Evolutionary conservation across 345 rosid genomes (phyloP).

Genomic region (Salix caprea): DNA sequence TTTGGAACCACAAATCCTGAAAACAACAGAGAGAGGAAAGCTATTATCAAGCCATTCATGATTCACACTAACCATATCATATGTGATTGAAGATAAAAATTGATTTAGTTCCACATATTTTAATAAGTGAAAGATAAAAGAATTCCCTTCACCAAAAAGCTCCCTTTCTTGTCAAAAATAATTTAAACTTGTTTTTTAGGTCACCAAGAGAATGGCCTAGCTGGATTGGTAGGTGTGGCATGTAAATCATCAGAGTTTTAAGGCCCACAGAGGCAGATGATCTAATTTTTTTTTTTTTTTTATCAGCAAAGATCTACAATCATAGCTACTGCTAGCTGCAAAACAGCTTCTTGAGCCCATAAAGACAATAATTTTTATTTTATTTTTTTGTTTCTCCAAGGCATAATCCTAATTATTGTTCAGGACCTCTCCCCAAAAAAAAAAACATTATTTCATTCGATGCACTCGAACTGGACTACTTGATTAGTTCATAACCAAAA

Average conservation of each 20-base stretch:
- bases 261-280: conserved; percentile 47
- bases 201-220: conserved; percentile 42
- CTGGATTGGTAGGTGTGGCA: conserved; percentile 59
- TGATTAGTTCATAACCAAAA: background rate
- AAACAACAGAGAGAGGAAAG: background rate
- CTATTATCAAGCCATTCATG: background rate
- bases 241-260: conserved; percentile 46
- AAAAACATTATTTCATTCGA: no score
- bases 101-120: background rate
- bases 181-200: conserved; percentile 32
- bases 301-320: background rate
- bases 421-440: no score
- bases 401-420: no score
- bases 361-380: conserved; percentile 9
- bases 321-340: conserved; percentile 5
- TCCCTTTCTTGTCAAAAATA: conserved; percentile 30
- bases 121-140: background rate
- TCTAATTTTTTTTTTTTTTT: background rate
- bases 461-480: no score
- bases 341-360: conserved; percentile 33
- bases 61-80: background rate
- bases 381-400: background rate
- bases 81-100: no score
- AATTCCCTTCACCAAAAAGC: conserved; percentile 12
- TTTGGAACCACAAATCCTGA: conserved; percentile 45